These are phyloP conservation scores for Fusarium buharicum DNA, from an alignment of 2,329 filamentous ascomycete genomes.

Conservation along the genomic window DNA sequence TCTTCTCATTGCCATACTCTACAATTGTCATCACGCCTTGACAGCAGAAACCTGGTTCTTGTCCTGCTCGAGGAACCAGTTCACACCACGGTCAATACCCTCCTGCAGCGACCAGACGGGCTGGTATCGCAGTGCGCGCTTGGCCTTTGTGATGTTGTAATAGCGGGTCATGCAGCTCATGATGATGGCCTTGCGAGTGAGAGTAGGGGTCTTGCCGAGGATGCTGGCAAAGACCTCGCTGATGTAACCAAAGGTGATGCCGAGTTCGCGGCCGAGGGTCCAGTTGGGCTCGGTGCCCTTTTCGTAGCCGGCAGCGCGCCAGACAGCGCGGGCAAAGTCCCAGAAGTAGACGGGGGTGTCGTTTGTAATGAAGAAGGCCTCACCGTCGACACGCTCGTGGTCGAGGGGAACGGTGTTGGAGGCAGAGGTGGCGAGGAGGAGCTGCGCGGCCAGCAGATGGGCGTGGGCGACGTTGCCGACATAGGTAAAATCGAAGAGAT, in stretches of 20 bases:
- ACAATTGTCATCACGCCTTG: conserved; percentile 38
- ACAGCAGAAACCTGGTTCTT: conserved; percentile 45
- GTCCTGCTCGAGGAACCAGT: conserved; percentile 66
- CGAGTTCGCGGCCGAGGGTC: conserved; percentile 63
- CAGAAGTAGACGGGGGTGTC: conserved; percentile 90
- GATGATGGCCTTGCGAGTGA: conserved; percentile 69
- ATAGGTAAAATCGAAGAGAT: conserved; percentile 73
- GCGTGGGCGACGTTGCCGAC: conserved; percentile 75
- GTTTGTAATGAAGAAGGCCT: conserved; percentile 92
- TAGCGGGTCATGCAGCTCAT: conserved; percentile 81
- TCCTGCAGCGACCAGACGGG: conserved; percentile 75
- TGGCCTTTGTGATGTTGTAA: conserved; percentile 81
- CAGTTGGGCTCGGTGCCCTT: conserved; percentile 65
- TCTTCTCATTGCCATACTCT: conserved; percentile 1
- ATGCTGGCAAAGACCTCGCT: conserved; percentile 64
- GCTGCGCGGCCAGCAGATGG: conserved; percentile 82
- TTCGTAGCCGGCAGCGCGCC: conserved; percentile 68
- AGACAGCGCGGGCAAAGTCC: conserved; percentile 84
- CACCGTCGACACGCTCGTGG: conserved; percentile 80
- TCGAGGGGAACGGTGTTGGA: conserved; percentile 72
- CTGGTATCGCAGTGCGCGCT: conserved; percentile 73
- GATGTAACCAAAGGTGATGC: conserved; percentile 61
- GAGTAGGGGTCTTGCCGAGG: conserved; percentile 64
- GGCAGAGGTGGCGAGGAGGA: conserved; percentile 70
- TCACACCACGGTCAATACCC: conserved; percentile 65